A percentile compares a stretch with the other conserved stretches of the same genome.
Evolutionary conservation across 1,284 basidiomycete species (phyloP).

Genomic region (Trichosporon inkin): DNA sequence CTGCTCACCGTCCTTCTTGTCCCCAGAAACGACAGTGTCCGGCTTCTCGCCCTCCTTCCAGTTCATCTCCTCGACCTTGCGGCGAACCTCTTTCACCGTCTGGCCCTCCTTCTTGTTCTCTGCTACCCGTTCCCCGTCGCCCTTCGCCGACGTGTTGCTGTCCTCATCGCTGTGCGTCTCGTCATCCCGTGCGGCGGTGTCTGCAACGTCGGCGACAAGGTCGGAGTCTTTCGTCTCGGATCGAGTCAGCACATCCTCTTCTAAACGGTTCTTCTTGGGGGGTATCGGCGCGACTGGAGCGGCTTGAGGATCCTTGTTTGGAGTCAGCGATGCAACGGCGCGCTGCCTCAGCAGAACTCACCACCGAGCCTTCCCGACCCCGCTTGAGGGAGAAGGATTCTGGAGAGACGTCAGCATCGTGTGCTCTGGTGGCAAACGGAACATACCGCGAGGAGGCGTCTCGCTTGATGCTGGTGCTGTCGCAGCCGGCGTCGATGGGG

Average conservation of each 20-base stretch:
- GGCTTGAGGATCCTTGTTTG: constrained; percentile 25
- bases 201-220: constrained; percentile 5
- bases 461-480: constrained; percentile 8
- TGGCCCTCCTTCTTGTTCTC: constrained; percentile 18
- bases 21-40: constrained; percentile 8
- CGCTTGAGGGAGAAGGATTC: constrained; percentile 41
- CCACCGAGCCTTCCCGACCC: constrained; percentile 44
- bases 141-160: not conserved
- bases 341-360: constrained; percentile 22
- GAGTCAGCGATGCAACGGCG: not conserved
- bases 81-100: constrained; percentile 44
- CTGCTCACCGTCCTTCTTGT: constrained; percentile 12
- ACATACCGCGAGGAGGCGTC: constrained; percentile 17
- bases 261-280: constrained; percentile 48
- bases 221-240: constrained; percentile 6
- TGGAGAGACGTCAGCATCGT: constrained; percentile 10
- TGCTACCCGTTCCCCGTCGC: not conserved
- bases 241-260: constrained; percentile 13
- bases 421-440: constrained; percentile 1
- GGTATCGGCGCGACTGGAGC: constrained; percentile 24
- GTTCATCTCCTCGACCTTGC: constrained; percentile 45
- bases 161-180: constrained; percentile 14
- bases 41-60: constrained; percentile 32
- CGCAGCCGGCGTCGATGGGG: constrained; percentile 11
- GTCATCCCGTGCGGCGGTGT: not conserved